A percentile compares a stretch with the other conserved stretches of the same genome.
Evolutionary conservation across 2,329 filamentous ascomycete species (phyloP).

Genomic region (Pyrenochaeta sp.): DNA sequence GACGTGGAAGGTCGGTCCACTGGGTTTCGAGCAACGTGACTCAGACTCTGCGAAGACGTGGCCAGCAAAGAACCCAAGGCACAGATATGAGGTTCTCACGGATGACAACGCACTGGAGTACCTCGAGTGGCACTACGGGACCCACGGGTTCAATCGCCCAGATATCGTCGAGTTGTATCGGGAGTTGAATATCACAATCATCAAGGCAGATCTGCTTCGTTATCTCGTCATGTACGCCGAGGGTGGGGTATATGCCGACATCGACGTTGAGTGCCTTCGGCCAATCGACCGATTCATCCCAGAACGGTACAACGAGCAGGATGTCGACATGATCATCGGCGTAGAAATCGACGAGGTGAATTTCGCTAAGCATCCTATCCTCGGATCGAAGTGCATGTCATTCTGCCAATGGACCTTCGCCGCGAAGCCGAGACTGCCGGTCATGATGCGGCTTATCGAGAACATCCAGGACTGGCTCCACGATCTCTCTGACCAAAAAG

Average conservation of each 20-base stretch:
- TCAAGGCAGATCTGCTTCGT: constrained; percentile 71
- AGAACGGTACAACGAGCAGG: constrained; percentile 66
- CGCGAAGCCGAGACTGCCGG: constrained; percentile 70
- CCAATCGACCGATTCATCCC: constrained; percentile 67
- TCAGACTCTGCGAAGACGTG: constrained; percentile 68
- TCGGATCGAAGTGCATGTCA: constrained; percentile 72
- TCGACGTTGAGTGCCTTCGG: constrained; percentile 64
- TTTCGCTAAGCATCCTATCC: constrained; percentile 68
- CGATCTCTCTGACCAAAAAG: constrained; percentile 65
- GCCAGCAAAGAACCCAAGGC: constrained; percentile 70
- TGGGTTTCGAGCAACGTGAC: constrained; percentile 71
- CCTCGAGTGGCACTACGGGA: constrained; percentile 72
- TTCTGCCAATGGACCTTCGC: constrained; percentile 82
- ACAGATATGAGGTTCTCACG: constrained; percentile 73
- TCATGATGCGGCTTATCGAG: constrained; percentile 73
- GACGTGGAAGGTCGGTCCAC: constrained; percentile 75
- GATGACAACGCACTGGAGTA: constrained; percentile 73
- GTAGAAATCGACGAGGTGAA: constrained; percentile 75
- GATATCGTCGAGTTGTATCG: constrained; percentile 53
- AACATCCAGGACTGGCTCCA: constrained; percentile 73
- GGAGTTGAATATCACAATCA: constrained; percentile 62
- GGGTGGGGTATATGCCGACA: constrained; percentile 67
- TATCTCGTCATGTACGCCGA: constrained; percentile 74
- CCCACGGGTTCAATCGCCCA: constrained; percentile 68
- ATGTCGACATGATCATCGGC: constrained; percentile 75